phyloP scores from a whole-genome alignment of 2,329 filamentous ascomycete genomes.

The Botrytis fabae region DNA sequence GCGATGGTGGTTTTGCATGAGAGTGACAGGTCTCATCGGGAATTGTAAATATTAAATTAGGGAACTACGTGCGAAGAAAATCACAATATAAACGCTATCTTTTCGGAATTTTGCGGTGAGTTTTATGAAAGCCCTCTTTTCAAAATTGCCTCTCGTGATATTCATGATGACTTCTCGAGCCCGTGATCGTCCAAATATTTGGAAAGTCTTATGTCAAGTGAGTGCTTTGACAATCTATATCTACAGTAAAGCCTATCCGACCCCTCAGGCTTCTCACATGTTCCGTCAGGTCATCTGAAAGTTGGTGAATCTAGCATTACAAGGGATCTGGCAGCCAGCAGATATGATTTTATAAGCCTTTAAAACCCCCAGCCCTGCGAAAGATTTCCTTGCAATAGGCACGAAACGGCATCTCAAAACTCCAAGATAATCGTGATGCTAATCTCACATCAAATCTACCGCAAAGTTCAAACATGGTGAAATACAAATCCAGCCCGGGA shows the following conservation, averaged over 20 bases:
- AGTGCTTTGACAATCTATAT: neutral
- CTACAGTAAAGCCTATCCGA: rapidly evolving
- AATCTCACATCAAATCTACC: neutral
- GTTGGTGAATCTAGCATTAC: too few relatives aligned
- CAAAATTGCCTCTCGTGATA: too few relatives aligned
- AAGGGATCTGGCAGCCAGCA: rapidly evolving
- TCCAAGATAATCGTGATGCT: neutral
- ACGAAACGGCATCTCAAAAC: neutral
- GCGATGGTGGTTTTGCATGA: neutral
- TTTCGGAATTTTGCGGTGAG: neutral
- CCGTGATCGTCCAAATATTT: rapidly evolving
- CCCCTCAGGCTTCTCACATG: too few relatives aligned
- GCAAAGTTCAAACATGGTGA: neutral
- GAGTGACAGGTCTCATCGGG: neutral
- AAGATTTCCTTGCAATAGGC: neutral
- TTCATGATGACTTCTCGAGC: too few relatives aligned
- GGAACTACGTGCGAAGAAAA: neutral
- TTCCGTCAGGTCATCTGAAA: too few relatives aligned
- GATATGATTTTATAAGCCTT: neutral
- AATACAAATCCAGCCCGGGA: rapidly evolving
- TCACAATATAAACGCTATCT: neutral
- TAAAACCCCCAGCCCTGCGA: neutral
- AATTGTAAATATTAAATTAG: neutral
- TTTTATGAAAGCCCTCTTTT: neutral
- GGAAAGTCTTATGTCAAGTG: rapidly evolving